Base-by-base conservation (phyloP, 2,329 filamentous ascomycete genomes). In the Pseudogymnoascus sp. region DNA sequence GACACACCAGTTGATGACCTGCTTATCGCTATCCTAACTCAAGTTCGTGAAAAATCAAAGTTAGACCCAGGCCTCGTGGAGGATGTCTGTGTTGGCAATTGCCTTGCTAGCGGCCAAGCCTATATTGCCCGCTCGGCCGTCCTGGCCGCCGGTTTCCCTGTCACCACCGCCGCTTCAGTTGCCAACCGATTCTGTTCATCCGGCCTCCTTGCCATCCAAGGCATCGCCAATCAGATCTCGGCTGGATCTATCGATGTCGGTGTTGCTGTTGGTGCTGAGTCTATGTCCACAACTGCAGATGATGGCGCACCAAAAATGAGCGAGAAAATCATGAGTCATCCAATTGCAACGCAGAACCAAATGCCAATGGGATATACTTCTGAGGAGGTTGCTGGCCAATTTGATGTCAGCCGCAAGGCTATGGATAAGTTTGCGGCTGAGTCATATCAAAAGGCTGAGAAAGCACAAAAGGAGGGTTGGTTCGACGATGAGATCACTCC, bases 161-260 rank as follows among this genome's bases (percentile, higher is more conserved):
- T 89, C 70, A 83, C 84, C 11, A 85, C 91, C 4, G 89, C 91
- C 23, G 89, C 94, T 65, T 91, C 90, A 76, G 86, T 87, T 61
- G 79, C 96, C 73, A 97, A 97, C 83, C 82, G 93, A 69, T 93
- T 97, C 80, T 97, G 93, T 81, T 95, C 91, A 14, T 93, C 89
- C 21, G 93, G 93, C 62, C 84, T 97, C 21, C 91, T 96, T 76
- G 92, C 93, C 23, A 90, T 90, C 72, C 89, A 94, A 67, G 92
- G 97, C 73, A 88, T 97, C 71, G 92, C 92, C 68, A 96, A 97
- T 78, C 90, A 91, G 71, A 94, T 97, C 79, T 85, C 85, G 73
- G 75, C 86, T 7, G 93, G 92, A 72, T 94, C 95, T 87, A 97
- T 97, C 71, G 92, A 97, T 68, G 78, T 97, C 65, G 93, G 93